These are phyloP conservation scores for Dioszegia crocea DNA, from an alignment of 768 basidiomycete genomes.

Conservation along the genomic window DNA sequence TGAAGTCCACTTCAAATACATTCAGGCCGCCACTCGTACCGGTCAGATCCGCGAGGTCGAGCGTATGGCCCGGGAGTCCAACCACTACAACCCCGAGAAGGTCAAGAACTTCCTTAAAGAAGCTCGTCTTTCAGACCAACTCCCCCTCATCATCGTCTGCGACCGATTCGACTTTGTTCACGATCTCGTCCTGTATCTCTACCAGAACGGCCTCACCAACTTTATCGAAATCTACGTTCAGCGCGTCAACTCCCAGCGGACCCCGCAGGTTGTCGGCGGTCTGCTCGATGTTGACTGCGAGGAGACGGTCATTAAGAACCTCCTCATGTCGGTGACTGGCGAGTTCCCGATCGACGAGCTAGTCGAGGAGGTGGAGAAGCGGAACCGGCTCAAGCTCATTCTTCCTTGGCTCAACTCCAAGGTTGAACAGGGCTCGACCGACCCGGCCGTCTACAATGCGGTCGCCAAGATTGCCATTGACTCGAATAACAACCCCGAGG, in stretches of 20 bases:
- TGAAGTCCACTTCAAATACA: slow-evolving; percentile 99
- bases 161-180: slow-evolving; percentile 99
- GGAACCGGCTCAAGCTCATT: slow-evolving; percentile 93
- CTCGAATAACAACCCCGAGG: slow-evolving; percentile 96
- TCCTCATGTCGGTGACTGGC: slow-evolving; percentile 90
- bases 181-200: slow-evolving; percentile 95
- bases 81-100: slow-evolving; percentile 97
- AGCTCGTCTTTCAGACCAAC: slow-evolving; percentile 90
- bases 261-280: slow-evolving; percentile 94
- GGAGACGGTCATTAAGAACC: slow-evolving; percentile 85
- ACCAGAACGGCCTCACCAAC: slow-evolving; percentile 91
- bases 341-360: slow-evolving; percentile 98
- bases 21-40: slow-evolving; percentile 95
- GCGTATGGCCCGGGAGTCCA: slow-evolving; percentile 95
- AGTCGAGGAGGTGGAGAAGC: slow-evolving; percentile 91
- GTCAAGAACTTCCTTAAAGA: slow-evolving; percentile 99
- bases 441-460: slow-evolving; percentile 90
- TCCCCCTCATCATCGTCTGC: slow-evolving; percentile 98
- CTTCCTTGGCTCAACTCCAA: slow-evolving; percentile 94
- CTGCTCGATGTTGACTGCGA: slow-evolving; percentile 97
- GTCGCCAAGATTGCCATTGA: slow-evolving; percentile 98
- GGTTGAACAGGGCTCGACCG: slow-evolving; percentile 89
- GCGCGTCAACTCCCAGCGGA: slow-evolving; percentile 91
- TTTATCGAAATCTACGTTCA: slow-evolving; percentile 99
- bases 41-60: slow-evolving; percentile 99